A percentile compares a stretch with the other conserved stretches of the same genome.
phyloP scores from a whole-genome alignment of 2,329 filamentous ascomycete species.

The Xylaria digitata region DNA sequence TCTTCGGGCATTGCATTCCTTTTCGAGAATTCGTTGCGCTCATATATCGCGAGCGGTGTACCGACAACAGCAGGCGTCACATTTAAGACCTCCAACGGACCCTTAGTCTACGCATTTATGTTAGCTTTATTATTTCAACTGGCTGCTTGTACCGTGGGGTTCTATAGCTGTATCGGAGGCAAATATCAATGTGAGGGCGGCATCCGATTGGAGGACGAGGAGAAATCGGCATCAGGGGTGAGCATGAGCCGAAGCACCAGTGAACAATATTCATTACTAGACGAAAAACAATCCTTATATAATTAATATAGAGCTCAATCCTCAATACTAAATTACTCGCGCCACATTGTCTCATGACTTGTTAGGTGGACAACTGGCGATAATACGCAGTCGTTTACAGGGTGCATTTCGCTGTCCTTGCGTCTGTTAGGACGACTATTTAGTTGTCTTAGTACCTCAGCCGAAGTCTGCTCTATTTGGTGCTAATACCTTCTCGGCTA shows the following conservation, averaged over 20 bases:
- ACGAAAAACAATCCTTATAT: slow-evolving; percentile 7
- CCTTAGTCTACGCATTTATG: slow-evolving; percentile 5
- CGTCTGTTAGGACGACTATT: neutral
- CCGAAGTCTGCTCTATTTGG: too few species aligned
- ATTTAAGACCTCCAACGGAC: slow-evolving; percentile 21
- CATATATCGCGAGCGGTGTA: slow-evolving; percentile 9
- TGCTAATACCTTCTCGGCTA: too few species aligned
- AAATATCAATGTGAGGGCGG: slow-evolving; percentile 34
- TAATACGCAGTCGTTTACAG: neutral
- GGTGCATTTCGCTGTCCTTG: neutral
- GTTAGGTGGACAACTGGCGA: neutral
- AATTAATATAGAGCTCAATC: neutral
- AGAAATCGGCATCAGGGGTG: neutral
- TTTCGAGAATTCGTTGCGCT: slow-evolving; percentile 18
- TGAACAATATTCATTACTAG: neutral
- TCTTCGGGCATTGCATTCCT: slow-evolving; percentile 26
- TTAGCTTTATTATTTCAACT: slow-evolving; percentile 21
- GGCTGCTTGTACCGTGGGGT: slow-evolving; percentile 26
- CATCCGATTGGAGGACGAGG: slow-evolving; percentile 7
- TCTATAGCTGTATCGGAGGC: slow-evolving; percentile 37
- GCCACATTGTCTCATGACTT: neutral
- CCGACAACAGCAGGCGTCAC: neutral
- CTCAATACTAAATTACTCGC: neutral
- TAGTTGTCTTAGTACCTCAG: neutral
- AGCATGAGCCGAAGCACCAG: neutral